phyloP scores from a whole-genome alignment of 192 early-diverging fungal species.

The Linnemannia elongata region DNA sequence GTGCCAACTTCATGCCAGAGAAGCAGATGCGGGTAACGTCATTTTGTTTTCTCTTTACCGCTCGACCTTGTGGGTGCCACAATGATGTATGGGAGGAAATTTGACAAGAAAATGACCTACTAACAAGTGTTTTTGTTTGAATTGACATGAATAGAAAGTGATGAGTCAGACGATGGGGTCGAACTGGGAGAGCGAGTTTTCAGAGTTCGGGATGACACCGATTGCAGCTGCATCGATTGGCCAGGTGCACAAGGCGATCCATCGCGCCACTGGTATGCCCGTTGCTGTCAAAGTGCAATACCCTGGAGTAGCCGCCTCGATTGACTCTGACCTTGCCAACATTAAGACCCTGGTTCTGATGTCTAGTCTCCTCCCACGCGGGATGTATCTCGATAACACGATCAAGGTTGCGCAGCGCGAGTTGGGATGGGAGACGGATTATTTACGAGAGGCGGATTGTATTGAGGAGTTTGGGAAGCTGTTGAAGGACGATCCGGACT shows the following conservation, averaged over 20 bases:
- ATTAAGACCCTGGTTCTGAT: slow-evolving; percentile 84
- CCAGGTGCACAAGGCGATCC: slow-evolving; percentile 80
- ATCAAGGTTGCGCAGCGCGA: slow-evolving; percentile 91
- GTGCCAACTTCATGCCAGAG: slow-evolving; percentile 96
- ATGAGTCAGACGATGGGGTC: slow-evolving; percentile 77
- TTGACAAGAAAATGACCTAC: background rate
- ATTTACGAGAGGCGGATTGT: slow-evolving; percentile 85
- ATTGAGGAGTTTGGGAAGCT: slow-evolving; percentile 78
- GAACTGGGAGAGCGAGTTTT: slow-evolving; percentile 80
- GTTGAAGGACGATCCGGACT: slow-evolving; percentile 69
- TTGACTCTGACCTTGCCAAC: slow-evolving; percentile 91
- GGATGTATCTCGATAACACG: slow-evolving; percentile 97
- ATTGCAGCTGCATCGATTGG: slow-evolving; percentile 95
- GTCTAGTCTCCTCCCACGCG: slow-evolving; percentile 88
- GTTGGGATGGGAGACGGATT: slow-evolving; percentile 95
- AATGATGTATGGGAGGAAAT: background rate
- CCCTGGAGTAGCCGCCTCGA: slow-evolving; percentile 90
- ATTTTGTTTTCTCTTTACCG: too few species aligned
- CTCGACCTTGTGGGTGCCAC: background rate
- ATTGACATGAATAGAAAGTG: slow-evolving; percentile 59
- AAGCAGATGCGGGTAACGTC: slow-evolving; percentile 79
- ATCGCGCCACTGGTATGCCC: slow-evolving; percentile 56
- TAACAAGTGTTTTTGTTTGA: too few species aligned
- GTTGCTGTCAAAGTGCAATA: slow-evolving; percentile 98
- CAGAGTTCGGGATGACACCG: slow-evolving; percentile 80